These are phyloP conservation scores for Saxophila tyrrhenica DNA, from an alignment of 495 filamentous ascomycete species.

Conservation along the genomic window DNA sequence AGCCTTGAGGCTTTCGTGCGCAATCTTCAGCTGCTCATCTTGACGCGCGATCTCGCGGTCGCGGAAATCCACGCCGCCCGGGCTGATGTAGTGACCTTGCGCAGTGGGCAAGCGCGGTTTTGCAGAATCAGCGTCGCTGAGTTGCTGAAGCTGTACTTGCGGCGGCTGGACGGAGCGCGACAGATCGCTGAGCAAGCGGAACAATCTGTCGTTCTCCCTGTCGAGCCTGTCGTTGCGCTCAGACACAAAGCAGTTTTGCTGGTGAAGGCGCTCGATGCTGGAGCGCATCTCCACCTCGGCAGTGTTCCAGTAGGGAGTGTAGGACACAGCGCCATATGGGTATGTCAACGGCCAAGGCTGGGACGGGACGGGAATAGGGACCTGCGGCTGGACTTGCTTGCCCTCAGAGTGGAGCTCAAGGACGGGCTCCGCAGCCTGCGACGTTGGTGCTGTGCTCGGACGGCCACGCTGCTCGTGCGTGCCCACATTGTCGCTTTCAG, in stretches of 20 bases:
- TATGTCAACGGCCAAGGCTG: too few relatives aligned
- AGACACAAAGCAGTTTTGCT: background rate
- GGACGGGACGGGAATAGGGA: too few relatives aligned
- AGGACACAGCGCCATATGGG: too few relatives aligned
- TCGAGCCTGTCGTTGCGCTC: background rate
- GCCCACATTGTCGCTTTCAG: too few relatives aligned
- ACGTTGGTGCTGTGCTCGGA: background rate
- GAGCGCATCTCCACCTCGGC: background rate
- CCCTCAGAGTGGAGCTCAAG: background rate
- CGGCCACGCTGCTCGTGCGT: too few relatives aligned
- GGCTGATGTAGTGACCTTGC: background rate
- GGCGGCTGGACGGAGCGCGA: background rate
- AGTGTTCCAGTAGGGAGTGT: background rate
- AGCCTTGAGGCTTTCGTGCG: slow-evolving; percentile 1
- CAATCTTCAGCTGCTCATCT: slow-evolving; percentile 11
- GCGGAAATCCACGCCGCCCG: slow-evolving; percentile 10
- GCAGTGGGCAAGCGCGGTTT: too few relatives aligned
- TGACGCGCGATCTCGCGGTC: slow-evolving; percentile 13
- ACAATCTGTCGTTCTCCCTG: background rate
- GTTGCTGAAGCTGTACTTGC: background rate
- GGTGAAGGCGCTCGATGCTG: background rate
- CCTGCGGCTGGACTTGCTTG: background rate
- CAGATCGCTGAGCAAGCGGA: background rate
- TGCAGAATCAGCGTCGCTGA: background rate
- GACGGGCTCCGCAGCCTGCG: background rate